phyloP scores from a whole-genome alignment of 176 grass and related monocot species.

The Pharus latifolius region DNA sequence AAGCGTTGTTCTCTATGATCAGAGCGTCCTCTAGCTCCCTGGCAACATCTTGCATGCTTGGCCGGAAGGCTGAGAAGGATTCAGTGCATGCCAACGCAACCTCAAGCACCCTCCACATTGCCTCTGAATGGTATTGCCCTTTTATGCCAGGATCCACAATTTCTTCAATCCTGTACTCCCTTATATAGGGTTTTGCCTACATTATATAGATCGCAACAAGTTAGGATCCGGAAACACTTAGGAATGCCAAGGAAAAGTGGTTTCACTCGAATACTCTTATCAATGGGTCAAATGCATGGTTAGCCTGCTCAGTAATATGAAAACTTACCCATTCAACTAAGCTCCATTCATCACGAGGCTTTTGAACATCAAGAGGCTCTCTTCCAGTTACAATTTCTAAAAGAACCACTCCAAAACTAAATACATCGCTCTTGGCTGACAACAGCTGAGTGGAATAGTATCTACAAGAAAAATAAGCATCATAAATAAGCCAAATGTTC shows the following conservation, averaged over 20 bases:
- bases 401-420: constrained; percentile 69
- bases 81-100: constrained; percentile 45
- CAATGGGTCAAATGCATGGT: not conserved
- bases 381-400: constrained; percentile 72
- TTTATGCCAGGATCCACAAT: constrained; percentile 68
- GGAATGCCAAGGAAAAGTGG: not conserved
- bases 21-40: constrained; percentile 65
- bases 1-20: constrained; percentile 68
- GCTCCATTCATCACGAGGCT: constrained; percentile 53
- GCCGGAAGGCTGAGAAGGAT: constrained; percentile 53
- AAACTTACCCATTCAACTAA: constrained; percentile 68
- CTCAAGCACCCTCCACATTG: constrained; percentile 66
- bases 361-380: constrained; percentile 62
- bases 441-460: constrained; percentile 67
- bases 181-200: constrained; percentile 61
- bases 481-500: not conserved
- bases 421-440: constrained; percentile 59
- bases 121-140: constrained; percentile 59
- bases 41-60: constrained; percentile 48
- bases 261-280: not conserved
- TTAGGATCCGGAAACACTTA: not conserved
- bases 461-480: constrained; percentile 27
- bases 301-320: not conserved
- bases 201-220: not conserved
- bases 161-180: constrained; percentile 62